Conservation (phyloP, 495 filamentous ascomycete genomes). For the Tuber magnatum region DNA sequence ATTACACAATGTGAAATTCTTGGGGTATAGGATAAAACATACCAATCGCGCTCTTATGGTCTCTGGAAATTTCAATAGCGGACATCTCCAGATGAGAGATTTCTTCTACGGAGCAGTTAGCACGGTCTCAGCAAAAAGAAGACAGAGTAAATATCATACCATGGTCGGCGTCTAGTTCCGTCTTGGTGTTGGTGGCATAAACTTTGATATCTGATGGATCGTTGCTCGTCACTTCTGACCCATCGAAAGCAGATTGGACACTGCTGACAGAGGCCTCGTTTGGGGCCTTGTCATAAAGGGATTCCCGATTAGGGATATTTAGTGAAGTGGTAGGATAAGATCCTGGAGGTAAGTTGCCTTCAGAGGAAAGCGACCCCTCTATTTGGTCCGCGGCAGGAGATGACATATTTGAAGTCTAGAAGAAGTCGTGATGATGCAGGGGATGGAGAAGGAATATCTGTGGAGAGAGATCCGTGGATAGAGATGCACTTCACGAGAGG, state of each 20-base stretch:
- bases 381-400: not conserved
- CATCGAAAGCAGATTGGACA: not conserved
- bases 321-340: not conserved
- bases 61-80: not conserved
- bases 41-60: not conserved
- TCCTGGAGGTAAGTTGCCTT: not conserved
- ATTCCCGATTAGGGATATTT: not conserved
- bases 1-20: not conserved
- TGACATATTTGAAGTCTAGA: not conserved
- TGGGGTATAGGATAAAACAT: not conserved
- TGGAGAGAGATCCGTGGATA: not conserved
- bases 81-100: not conserved
- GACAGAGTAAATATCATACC: not conserved
- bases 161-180: not conserved
- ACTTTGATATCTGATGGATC: not conserved
- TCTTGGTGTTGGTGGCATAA: not conserved
- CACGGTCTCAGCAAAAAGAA: not conserved
- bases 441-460: not conserved
- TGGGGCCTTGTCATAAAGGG: not conserved
- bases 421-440: not conserved
- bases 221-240: not conserved
- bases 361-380: not conserved
- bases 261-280: not conserved
- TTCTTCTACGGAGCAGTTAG: not conserved
- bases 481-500: not conserved